Evolutionary conservation across 2,329 filamentous ascomycete genomes (phyloP), one percentile per base, ranked within the genome.

Genomic region (Phaeosphaeria sp.): DNA sequence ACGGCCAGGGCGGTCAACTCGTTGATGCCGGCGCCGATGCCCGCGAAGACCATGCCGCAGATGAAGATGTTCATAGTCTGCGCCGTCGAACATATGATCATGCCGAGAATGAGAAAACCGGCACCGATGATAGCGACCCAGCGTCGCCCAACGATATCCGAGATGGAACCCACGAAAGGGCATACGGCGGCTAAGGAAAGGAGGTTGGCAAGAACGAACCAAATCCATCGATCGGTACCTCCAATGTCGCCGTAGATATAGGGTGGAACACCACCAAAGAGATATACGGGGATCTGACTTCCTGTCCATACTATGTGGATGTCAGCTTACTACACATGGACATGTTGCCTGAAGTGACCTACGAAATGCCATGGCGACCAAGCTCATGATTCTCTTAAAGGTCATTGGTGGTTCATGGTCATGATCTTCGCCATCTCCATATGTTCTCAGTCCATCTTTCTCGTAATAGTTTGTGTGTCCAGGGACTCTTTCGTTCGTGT

Each of bases 1-100:
- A 84, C 89, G 40, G 89, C 88, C 20, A 91, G 77, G 7, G 88
- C 87, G 4, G 87, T 90, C 42, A 91, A 76, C 71, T 91, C 88
- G 65, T 87, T 87, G 65, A 91, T 84, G 13, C 88, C 89, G 8
- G 88, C 87, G 36, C 88, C 88, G 6, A 86, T 78, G 2, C 89
- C 89, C 17, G 87, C 81, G 62, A 90, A 79, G 2, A 82, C 80
- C 68, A 71, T 69, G 25, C 69, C 69, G 21, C 58, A 49, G 25
- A 72, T 70, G 47, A 71, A 68, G 21, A 63, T 62, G 39, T 71
- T 71, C 67, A 72, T 72, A 2, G 60, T 57, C 15, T 70, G 62
- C 2, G 69, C 67, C 2, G 69, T 72, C 1, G 69, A 69, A 43
- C 58, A 66, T 9, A 72, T 55, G 18, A 71, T 69, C 66, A 68